Base-by-base conservation (phyloP, 306 rosid genomes). In the Ormosia emarginata region DNA sequence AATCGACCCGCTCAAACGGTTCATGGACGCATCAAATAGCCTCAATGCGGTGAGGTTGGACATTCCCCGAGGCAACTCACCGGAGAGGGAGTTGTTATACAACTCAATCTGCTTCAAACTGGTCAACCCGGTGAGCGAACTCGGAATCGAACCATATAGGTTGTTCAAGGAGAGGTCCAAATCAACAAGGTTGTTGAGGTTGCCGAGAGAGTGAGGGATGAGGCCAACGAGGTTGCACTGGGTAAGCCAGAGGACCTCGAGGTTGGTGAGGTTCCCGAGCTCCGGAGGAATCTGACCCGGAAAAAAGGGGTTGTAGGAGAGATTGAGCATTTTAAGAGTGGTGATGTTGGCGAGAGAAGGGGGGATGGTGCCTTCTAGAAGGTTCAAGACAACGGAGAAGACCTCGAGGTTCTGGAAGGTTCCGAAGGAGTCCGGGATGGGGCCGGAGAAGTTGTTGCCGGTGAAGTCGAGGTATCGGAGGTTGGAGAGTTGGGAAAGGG, bases 361-460 rank as follows among this genome's bases (percentile, higher is more conserved):
- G 0, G 99, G 95, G 1, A 93, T 11, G 2, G 86, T 9, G 4
- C 90, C 85, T 14, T 91, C 89, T 1, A 95, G 43, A 44, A 95
- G 91, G 50, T 95, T 95, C 46, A 41, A 80, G 5, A 95, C 90
- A 6, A 93, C 84, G 0, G 98, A 90, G 43, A 95, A 49, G 0
- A 89, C 94, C 77, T 95, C 84, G 8, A 95, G 97, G 4, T 81
- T 88, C 43, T 65, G 89, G 69, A 95, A 93, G 39, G 64, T 67
- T 1, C 88, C 92, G 62, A 89, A 95, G 12, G 90, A 69, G 3
- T 3, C 33, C 0, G 98, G 99, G 9, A 95, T 86, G 4, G 69
- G 44, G 18, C 99, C 99, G 58, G 98, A 92, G 78, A 95, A 88
- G 58, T 93, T 95, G 82, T 95, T 95, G 1, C 90, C 99, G 13